A percentile compares a stretch with the other conserved stretches of the same genome.
Evolutionary conservation across 164 flowering plant genomes (phyloP).

Genomic region (Platanus orientalis): DNA sequence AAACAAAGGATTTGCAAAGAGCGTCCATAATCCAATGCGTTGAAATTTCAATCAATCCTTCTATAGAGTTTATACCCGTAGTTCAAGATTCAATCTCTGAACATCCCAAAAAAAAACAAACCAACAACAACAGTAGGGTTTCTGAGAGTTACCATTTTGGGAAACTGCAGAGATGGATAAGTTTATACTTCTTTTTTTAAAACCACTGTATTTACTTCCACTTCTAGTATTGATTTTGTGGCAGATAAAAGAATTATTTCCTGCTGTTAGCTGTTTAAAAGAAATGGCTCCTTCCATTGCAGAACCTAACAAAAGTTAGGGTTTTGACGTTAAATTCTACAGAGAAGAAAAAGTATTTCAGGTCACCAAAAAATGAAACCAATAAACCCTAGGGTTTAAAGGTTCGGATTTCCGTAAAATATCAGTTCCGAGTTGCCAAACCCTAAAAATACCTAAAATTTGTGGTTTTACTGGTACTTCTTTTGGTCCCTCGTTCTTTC

Average conservation of each 20-base stretch:
- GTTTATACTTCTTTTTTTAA: conserved; percentile 9
- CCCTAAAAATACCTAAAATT: background rate
- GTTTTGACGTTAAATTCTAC: background rate
- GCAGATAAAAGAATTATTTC: conserved; percentile 5
- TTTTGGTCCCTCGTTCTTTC: too few species aligned
- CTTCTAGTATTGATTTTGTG: conserved; percentile 1
- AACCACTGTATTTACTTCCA: conserved; percentile 3
- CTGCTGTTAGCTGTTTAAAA: conserved; percentile 2
- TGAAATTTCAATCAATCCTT: too few species aligned
- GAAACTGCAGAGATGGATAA: conserved; percentile 20
- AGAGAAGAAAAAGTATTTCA: background rate
- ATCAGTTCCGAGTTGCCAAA: too few species aligned
- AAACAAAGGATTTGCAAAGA: too few species aligned
- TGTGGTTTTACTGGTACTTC: background rate
- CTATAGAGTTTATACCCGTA: background rate
- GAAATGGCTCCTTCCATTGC: conserved; percentile 22
- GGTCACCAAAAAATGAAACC: background rate
- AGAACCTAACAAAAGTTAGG: background rate
- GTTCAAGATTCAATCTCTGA: background rate
- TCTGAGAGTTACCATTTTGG: conserved; percentile 12
- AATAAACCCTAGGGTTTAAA: too few species aligned
- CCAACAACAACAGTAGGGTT: background rate
- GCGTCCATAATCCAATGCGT: too few species aligned
- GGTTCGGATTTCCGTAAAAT: background rate
- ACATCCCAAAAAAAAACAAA: background rate